Evolutionary conservation across 2,329 filamentous ascomycete species (phyloP), one percentile per base, ranked within the genome.

Genomic region (Decorospora gaudefroyi): DNA sequence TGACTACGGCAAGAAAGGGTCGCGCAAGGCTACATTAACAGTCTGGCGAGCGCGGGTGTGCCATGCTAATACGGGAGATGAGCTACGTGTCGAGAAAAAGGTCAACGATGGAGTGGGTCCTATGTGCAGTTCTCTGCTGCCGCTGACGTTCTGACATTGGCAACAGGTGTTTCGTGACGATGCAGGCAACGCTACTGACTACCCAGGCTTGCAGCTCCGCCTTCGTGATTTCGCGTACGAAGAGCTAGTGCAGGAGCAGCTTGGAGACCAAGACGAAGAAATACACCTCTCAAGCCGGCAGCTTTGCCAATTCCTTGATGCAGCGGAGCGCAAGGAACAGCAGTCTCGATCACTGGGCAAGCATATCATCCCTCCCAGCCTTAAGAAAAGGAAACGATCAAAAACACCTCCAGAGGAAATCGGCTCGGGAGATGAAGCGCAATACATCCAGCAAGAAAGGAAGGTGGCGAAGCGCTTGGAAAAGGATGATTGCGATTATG

Each of bases 91-190:
- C 15, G 32, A 43, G 10, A 8, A 52, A 25, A 21, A 42, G 29
- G 17, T 43, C 22, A 25, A 22, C 17, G 26, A 47, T 31, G 23
- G 46, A 42, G 46, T 53, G 47, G 11, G 10, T 22, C n/a, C 4
- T 33, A 5, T 10, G 15, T 17, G 18, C n/a, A 33, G 23, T n/a
- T 29, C 9, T 30, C 19, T 35, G 18, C 8, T 17, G 6, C 30
- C 27, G n/a, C 22, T 33, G 22, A 32, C 34, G 22, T 33, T 16
- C 47, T 53, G 19, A 51, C 22, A 36, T 53, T 45, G 21, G 15
- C 22, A 19, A 17, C 43, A 59, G 60, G 44, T 49, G 27, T 64
- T 67, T 47, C 64, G 64, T 26, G 48, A 65, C 23, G 39, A 51
- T n/a, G 28, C 1, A 18, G 28, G 28, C 1, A 31, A 31, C 9